A percentile compares a stretch with the other conserved stretches of the same genome.
Evolutionary conservation across 805 yeast species (phyloP).

Genomic region (Barnettozyma pratensis): DNA sequence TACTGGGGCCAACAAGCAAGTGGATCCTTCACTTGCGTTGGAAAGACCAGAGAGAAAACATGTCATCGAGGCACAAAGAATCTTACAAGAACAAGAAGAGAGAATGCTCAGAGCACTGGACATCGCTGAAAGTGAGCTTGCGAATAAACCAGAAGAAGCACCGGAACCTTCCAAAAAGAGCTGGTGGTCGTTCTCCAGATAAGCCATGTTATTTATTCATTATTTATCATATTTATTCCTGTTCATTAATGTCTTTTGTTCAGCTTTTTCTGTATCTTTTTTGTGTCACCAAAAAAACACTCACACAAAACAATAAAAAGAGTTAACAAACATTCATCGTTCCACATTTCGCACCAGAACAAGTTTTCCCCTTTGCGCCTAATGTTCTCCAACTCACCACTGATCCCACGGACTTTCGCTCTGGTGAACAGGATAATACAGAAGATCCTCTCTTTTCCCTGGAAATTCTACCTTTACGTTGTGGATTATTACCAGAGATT

Average conservation of each 20-base stretch:
- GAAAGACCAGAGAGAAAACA: conserved; percentile 71
- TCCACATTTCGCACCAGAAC: no score
- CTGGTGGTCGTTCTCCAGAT: conserved; percentile 1
- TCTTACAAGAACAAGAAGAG: conserved; percentile 66
- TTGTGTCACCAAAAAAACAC: not conserved
- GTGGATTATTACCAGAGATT: not conserved
- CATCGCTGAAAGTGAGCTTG: conserved; percentile 4
- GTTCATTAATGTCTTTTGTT: not conserved
- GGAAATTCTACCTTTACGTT: not conserved
- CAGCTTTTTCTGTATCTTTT: not conserved
- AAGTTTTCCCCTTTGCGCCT: no score
- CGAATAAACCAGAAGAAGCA: not conserved
- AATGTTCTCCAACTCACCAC: not conserved
- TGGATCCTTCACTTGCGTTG: conserved; percentile 38
- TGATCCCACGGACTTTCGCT: not conserved
- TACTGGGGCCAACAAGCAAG: conserved; percentile 33
- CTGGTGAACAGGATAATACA: not conserved
- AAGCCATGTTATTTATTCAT: not conserved
- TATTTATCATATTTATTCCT: not conserved
- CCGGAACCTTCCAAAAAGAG: not conserved
- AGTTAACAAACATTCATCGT: no score
- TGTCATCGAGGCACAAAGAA: conserved; percentile 66
- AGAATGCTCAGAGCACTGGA: conserved; percentile 5
- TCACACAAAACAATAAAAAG: no score
- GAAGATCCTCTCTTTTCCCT: not conserved